A percentile compares a stretch with the other conserved stretches of the same genome.
phyloP scores from a whole-genome alignment of 805 yeast genomes.

The Myxozyma mucilagina region DNA sequence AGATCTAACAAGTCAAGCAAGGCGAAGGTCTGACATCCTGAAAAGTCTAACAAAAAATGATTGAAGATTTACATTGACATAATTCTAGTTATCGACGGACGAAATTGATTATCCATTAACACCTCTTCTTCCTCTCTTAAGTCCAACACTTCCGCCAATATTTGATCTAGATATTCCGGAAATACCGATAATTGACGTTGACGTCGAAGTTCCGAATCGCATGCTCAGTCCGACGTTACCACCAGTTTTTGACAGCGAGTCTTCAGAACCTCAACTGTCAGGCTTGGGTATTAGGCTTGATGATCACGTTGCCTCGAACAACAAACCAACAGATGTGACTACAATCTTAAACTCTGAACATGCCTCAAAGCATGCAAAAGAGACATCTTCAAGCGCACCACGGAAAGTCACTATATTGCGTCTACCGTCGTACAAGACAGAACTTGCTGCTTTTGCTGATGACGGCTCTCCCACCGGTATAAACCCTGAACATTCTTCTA shows the following conservation, averaged over 20 bases:
- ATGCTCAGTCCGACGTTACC: conserved; percentile 47
- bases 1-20: not conserved
- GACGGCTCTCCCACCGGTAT: not conserved
- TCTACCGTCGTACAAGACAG: conserved; percentile 1
- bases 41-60: not conserved
- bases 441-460: not conserved
- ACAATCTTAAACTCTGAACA: not conserved
- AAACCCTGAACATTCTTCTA: not conserved
- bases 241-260: conserved; percentile 35
- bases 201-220: conserved; percentile 34
- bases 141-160: conserved; percentile 43
- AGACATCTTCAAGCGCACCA: not conserved
- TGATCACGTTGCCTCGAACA: not conserved
- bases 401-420: conserved; percentile 7
- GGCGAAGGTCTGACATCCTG: not conserved
- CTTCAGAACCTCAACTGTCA: not conserved
- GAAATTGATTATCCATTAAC: conserved; percentile 21
- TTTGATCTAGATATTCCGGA: conserved; percentile 31
- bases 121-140: conserved; percentile 41
- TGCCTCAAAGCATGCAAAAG: not conserved
- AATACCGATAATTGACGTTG: not conserved
- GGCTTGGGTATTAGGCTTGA: conserved; percentile 9
- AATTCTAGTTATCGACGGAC: not conserved
- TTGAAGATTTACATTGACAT: not conserved
- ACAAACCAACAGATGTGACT: not conserved